Conservation (phyloP, 1,284 basidiomycete genomes). For the Rhodotorula glutinis region DNA sequence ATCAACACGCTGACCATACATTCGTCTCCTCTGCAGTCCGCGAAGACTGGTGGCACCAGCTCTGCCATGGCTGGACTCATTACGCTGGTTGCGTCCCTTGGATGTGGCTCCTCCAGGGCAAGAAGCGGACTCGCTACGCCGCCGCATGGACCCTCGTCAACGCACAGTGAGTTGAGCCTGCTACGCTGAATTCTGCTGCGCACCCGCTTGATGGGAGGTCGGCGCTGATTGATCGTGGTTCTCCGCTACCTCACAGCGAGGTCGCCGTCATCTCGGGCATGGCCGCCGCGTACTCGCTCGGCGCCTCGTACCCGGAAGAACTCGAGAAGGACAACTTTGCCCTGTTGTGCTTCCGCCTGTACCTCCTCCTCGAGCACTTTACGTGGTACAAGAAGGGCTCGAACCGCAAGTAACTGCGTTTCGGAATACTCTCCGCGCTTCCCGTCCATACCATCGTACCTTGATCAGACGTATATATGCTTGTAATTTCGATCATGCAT, state of each 20-base stretch:
- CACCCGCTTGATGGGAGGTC: too few species aligned
- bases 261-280: conserved; percentile 60
- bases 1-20: not conserved
- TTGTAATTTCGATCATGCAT: too few species aligned
- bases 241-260: conserved; percentile 45
- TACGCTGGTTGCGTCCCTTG: conserved; percentile 60
- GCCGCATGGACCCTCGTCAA: conserved; percentile 47
- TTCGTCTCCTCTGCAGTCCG: not conserved
- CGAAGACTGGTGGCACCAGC: conserved; percentile 48
- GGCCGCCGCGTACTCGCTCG: conserved; percentile 59
- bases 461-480: too few species aligned
- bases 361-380: conserved; percentile 18
- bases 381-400: conserved; percentile 22
- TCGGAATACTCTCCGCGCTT: not conserved
- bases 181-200: too few species aligned
- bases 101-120: conserved; percentile 62
- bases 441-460: too few species aligned
- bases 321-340: conserved; percentile 46
- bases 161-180: conserved; percentile 25
- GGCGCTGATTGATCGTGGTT: conserved; percentile 2
- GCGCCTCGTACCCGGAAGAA: conserved; percentile 54
- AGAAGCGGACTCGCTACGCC: conserved; percentile 52
- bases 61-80: conserved; percentile 45
- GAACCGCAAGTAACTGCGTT: conserved; percentile 5
- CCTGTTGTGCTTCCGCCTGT: conserved; percentile 51